Evolutionary conservation across 2,329 filamentous ascomycete species (phyloP).

Genomic region (Fusarium tjaetaba): DNA sequence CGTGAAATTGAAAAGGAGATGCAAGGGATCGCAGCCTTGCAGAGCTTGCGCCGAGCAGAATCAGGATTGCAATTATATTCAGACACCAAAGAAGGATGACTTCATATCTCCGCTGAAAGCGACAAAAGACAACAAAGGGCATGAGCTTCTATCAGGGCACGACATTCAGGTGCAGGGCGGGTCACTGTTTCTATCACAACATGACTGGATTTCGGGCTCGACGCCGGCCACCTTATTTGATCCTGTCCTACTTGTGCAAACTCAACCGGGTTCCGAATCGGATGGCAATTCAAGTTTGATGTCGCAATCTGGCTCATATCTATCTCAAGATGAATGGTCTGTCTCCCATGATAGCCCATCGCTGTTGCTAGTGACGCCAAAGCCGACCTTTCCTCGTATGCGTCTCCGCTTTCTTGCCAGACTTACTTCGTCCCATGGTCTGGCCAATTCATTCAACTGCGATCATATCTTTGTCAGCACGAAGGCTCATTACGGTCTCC

Average conservation of each 20-base stretch:
- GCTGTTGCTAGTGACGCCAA: not conserved
- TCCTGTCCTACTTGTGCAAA: not conserved
- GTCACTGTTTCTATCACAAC: not conserved
- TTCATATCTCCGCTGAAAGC: not conserved
- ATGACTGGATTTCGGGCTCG: not conserved
- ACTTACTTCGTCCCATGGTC: constrained; percentile 8
- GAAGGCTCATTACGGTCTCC: not conserved
- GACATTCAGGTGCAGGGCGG: not conserved
- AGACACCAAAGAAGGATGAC: not conserved
- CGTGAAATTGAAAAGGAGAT: constrained; percentile 9
- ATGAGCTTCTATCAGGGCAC: not conserved
- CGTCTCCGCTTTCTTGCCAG: constrained; percentile 3
- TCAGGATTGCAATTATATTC: not conserved
- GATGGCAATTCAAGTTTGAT: not conserved
- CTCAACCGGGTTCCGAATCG: not conserved
- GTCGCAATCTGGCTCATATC: not conserved
- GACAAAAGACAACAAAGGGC: not conserved
- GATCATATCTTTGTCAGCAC: not conserved
- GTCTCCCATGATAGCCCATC: not conserved
- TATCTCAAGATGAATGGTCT: not conserved
- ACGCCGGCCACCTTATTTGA: not conserved
- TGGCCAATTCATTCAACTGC: constrained; percentile 11
- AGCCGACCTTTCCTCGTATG: not conserved
- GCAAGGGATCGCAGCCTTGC: constrained; percentile 2
- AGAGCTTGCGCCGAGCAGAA: constrained; percentile 1